Evolutionary conservation across 2,329 filamentous ascomycete species (phyloP), one percentile per base, ranked within the genome.

Genomic region (Lachnellula cervina): DNA sequence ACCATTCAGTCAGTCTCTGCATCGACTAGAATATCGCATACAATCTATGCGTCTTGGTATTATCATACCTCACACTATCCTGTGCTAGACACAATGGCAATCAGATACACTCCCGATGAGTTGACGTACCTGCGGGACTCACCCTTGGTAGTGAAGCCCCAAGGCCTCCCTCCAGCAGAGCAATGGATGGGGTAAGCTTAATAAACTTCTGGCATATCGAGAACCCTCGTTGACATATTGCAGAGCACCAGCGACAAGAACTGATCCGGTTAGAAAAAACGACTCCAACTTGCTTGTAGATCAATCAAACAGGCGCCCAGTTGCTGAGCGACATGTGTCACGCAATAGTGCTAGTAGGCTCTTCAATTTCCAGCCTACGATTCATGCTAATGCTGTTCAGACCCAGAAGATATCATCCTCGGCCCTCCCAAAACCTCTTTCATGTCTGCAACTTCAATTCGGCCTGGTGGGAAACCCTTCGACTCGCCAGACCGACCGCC

Each of bases 151-250:
- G 77, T 81, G 65, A 95, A 89, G 73, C 93, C 93, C 47, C 77
- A 86, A 61, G 82, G 80, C 61, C 80, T 97, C 46, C 92, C 91
- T 62, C 88, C 90, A 25, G 82, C 87, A 61, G 90, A 96, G 75
- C 90, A 96, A 77, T 97, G 92, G 92, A 96, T 97, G 90, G 91
- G 93, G 88, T 96, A 78, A 60, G 67, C 56, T 55, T 38, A 25
- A 40, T 32, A n/a, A 14, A 9, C 46, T 48, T 40, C 37, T 35
- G 35, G 17, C 17, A 19, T 40, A 23, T 28, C 17, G 11, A 57
- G 40, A 47, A n/a, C 21, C 35, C 21, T 46, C 56, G 49, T 59
- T 68, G 51, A 68, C 63, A 60, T 40, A 21, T 56, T 49, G 23
- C 44, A 70, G 67, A 57, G 55, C 62, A 58, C 57, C 64, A 28